Conservation (phyloP, 352 stramenopile genomes). For the Phytophthora hybrid region DNA sequence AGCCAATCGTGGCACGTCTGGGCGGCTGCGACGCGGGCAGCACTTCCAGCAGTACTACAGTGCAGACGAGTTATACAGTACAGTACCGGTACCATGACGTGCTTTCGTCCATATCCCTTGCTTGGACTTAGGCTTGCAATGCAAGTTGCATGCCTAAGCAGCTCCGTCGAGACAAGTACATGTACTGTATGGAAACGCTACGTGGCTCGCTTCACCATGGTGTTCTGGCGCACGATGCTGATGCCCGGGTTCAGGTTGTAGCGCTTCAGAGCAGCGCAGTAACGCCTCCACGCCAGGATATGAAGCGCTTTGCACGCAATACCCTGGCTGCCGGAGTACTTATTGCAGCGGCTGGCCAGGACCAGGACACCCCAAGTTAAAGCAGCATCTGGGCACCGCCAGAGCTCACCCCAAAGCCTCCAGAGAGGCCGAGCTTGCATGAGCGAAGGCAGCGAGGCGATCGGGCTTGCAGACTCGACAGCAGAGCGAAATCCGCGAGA, state of each 20-base stretch:
- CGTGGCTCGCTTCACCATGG: background rate
- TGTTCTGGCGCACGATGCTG: background rate
- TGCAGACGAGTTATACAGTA: too few species aligned
- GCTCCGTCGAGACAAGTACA: background rate
- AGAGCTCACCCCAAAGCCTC: too few species aligned
- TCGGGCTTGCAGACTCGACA: background rate
- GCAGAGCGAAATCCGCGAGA: constrained; percentile 14
- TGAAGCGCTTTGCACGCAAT: background rate
- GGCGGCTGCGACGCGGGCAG: background rate
- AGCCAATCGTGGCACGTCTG: background rate
- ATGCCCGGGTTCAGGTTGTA: background rate
- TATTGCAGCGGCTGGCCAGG: constrained; percentile 1
- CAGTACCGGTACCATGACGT: too few species aligned
- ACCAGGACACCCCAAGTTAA: constrained; percentile 13
- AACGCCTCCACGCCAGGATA: constrained; percentile 26
- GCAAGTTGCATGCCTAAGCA: background rate
- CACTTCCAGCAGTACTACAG: too few species aligned
- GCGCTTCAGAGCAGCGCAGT: constrained; percentile 6
- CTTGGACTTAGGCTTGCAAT: too few species aligned
- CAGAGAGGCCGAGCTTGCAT: background rate
- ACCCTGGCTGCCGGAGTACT: background rate
- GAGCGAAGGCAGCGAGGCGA: too few species aligned
- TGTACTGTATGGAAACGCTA: background rate
- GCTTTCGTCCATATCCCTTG: background rate
- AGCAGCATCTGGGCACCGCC: constrained; percentile 1